Evolutionary conservation across 2,329 filamentous ascomycete genomes (phyloP).

Genomic region (Clonostachys rhizophaga): DNA sequence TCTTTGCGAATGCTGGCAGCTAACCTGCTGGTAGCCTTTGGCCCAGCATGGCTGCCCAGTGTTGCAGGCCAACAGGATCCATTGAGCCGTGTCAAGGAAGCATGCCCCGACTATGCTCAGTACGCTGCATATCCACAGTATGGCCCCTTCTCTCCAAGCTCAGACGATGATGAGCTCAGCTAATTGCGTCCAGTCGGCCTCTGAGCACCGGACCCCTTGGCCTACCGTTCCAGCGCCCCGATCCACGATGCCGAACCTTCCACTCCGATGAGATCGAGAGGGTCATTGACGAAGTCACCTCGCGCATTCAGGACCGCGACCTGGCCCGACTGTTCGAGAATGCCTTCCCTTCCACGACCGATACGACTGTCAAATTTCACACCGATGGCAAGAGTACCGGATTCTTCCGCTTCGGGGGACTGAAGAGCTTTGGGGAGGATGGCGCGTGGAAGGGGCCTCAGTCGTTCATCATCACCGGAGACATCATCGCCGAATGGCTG

Average conservation of each 20-base stretch:
- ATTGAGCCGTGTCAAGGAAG: constrained; percentile 14
- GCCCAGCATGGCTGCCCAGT: not conserved
- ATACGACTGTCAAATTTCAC: constrained; percentile 88
- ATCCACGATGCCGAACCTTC: constrained; percentile 81
- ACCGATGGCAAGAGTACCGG: constrained; percentile 50
- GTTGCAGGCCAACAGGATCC: constrained; percentile 13
- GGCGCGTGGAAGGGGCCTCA: constrained; percentile 79
- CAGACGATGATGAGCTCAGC: not conserved
- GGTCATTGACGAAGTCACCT: constrained; percentile 78
- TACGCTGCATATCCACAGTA: constrained; percentile 34
- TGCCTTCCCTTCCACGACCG: constrained; percentile 79
- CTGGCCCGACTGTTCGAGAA: constrained; percentile 93
- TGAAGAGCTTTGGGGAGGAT: constrained; percentile 31
- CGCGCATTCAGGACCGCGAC: constrained; percentile 77
- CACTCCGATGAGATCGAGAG: constrained; percentile 80
- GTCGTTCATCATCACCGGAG: constrained; percentile 88
- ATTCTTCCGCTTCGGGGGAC: constrained; percentile 25
- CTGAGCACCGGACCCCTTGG: constrained; percentile 73
- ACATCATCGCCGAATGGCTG: constrained; percentile 91
- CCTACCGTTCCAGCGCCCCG: constrained; percentile 83
- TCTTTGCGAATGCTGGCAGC: not conserved
- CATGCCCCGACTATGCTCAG: constrained; percentile 33
- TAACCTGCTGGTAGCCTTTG: not conserved
- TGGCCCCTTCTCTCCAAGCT: constrained; percentile 6
- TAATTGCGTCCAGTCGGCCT: constrained; percentile 53